Base-by-base conservation (phyloP, 2,329 filamentous ascomycete genomes). In the Fusarium succisae region DNA sequence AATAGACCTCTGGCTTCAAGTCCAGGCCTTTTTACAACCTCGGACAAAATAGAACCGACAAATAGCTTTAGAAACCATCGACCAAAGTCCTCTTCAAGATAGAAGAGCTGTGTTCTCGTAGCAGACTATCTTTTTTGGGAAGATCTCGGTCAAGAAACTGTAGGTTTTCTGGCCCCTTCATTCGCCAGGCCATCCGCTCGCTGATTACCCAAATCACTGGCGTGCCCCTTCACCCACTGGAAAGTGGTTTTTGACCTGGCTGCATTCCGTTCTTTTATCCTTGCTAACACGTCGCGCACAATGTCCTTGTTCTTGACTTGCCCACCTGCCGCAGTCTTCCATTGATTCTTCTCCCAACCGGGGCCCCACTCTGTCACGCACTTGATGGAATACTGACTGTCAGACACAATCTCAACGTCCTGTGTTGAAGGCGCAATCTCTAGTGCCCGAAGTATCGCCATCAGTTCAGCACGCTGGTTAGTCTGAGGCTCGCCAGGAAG, bases 391-490 rank as follows among this genome's bases (percentile, higher is more conserved):
- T 98, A 98, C 78, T 91, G 91, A 82, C 93, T 96, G 83, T 99
- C 96, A n/a, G 92, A 95, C 80, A 92, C 89, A 74, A 99, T 97
- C 64, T 91, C 88, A 18, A 97, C 88, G 68, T 91, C 86, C 65
- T 93, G 88, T 66, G 91, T 87, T 22, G 89, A 83, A 2, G 93
- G 91, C 5, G 92, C 91, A 51, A 92, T 89, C 78, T 98, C 91
- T 28, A 98, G 87, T 2, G 95, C 95, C 65, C 95, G 92, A 37
- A 94, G 86, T 72, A 98, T 92, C 13, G 95, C 96, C 30, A 93
- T 95, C 66, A 99, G 86, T 84, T 99, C 96, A n/a, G 96, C 96
- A 7, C 96, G 93, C 82, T 98, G 94, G 81, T 99, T 99, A 2
- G 96, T 98, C 83, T 98, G 96, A 15, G 87, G 86, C 22, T 88